Evolutionary conservation across 768 basidiomycete genomes (phyloP).

Genomic region (Glaciozyma antarctica): DNA sequence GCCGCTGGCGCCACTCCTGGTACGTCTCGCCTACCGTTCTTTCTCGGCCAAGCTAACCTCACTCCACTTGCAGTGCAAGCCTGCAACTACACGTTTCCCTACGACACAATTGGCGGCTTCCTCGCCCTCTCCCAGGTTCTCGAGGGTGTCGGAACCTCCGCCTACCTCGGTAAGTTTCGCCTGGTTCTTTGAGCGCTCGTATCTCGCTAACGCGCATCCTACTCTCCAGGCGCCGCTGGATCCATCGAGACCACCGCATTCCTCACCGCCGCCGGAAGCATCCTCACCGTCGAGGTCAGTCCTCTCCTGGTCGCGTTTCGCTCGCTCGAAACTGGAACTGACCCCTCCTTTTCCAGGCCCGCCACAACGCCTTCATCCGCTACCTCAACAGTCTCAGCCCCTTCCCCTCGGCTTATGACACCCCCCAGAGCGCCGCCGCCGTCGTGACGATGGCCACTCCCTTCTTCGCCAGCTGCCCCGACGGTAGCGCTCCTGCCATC

Average conservation of each 20-base stretch:
- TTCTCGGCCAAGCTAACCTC: background rate
- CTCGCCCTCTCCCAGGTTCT: conserved; percentile 47
- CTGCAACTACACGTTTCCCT: conserved; percentile 55
- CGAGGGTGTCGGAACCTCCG: conserved; percentile 49
- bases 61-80: conserved; percentile 35
- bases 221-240: conserved; percentile 7
- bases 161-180: conserved; percentile 41
- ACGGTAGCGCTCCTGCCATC: conserved; percentile 45
- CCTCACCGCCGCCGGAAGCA: conserved; percentile 51
- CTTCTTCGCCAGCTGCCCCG: conserved; percentile 49
- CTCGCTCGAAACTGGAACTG: background rate
- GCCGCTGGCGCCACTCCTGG: conserved; percentile 44
- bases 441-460: conserved; percentile 46
- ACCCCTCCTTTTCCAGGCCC: conserved; percentile 1
- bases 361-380: conserved; percentile 32
- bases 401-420: conserved; percentile 48
- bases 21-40: background rate
- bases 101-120: conserved; percentile 48
- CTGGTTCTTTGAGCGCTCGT: conserved; percentile 47
- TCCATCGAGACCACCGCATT: conserved; percentile 38
- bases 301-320: background rate
- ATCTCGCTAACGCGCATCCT: conserved; percentile 15
- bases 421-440: conserved; percentile 53
- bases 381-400: conserved; percentile 46
- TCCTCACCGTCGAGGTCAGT: conserved; percentile 52